phyloP scores from a whole-genome alignment of 2,329 filamentous ascomycete genomes.

The Diaporthe longicolla region DNA sequence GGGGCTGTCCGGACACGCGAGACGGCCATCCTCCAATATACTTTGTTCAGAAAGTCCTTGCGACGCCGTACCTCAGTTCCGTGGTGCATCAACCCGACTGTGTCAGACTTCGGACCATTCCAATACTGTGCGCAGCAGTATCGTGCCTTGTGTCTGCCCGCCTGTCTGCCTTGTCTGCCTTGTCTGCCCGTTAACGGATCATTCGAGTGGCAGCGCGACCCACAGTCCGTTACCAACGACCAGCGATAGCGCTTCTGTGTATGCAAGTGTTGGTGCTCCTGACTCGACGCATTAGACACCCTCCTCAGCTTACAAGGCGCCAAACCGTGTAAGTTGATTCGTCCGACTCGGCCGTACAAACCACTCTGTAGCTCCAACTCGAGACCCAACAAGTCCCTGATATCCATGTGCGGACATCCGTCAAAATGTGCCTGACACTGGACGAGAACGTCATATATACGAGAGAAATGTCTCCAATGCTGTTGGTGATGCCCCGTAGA shows the following conservation, averaged over 20 bases:
- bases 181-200: neutral
- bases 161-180: neutral
- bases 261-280: neutral
- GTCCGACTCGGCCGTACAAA: neutral
- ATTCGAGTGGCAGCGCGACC: constrained; percentile 1
- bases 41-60: constrained; percentile 24
- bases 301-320: constrained; percentile 1
- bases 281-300: constrained; percentile 16
- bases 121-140: neutral
- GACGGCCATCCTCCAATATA: neutral
- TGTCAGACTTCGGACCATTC: constrained; percentile 21
- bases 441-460: neutral
- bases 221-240: constrained; percentile 5
- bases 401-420: constrained; percentile 4
- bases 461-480: neutral
- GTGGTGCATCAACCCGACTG: constrained; percentile 8
- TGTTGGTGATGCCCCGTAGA: neutral
- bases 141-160: constrained; percentile 3
- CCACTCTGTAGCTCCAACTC: neutral
- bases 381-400: neutral
- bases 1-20: constrained; percentile 22
- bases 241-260: constrained; percentile 2
- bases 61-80: neutral
- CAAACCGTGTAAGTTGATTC: constrained; percentile 39
- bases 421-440: neutral